phyloP scores from a whole-genome alignment of 345 rosid genomes.

The Lumnitzera littorea region DNA sequence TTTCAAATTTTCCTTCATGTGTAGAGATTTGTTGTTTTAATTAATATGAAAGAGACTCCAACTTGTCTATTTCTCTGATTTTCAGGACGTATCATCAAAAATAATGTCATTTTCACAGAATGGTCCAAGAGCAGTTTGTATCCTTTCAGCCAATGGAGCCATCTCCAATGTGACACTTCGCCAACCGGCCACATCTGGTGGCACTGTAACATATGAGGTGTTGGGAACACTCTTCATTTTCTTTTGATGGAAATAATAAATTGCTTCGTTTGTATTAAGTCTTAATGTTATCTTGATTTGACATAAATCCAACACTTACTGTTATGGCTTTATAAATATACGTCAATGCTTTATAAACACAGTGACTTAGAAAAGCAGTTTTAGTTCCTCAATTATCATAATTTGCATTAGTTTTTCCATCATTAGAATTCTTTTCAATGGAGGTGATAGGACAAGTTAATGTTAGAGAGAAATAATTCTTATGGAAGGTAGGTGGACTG shows the following conservation, averaged over 20 bases:
- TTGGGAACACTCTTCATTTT: background rate
- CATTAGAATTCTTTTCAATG: too few relatives aligned
- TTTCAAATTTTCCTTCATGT: background rate
- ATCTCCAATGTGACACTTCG: slow-evolving; percentile 65
- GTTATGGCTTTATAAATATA: too few relatives aligned
- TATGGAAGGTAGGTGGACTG: too few relatives aligned
- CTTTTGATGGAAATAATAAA: too few relatives aligned
- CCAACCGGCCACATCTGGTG: slow-evolving; percentile 58
- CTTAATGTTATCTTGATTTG: background rate
- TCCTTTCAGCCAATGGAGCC: slow-evolving; percentile 65
- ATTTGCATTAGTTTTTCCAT: too few relatives aligned
- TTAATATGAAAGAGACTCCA: background rate
- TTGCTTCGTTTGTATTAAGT: background rate
- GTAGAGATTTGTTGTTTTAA: background rate
- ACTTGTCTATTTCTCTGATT: slow-evolving; percentile 2
- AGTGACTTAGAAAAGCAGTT: too few relatives aligned
- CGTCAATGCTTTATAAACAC: too few relatives aligned
- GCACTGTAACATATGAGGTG: slow-evolving; percentile 72
- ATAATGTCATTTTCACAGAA: slow-evolving; percentile 60
- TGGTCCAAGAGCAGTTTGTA: slow-evolving; percentile 51
- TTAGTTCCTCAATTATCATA: too few relatives aligned
- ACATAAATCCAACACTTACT: too few relatives aligned
- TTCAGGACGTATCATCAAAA: slow-evolving; percentile 57
- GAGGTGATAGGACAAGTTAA: too few relatives aligned
- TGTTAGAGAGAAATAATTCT: too few relatives aligned